Base-by-base conservation (phyloP, 495 filamentous ascomycete species). In the Lineolata rhizophorae region DNA sequence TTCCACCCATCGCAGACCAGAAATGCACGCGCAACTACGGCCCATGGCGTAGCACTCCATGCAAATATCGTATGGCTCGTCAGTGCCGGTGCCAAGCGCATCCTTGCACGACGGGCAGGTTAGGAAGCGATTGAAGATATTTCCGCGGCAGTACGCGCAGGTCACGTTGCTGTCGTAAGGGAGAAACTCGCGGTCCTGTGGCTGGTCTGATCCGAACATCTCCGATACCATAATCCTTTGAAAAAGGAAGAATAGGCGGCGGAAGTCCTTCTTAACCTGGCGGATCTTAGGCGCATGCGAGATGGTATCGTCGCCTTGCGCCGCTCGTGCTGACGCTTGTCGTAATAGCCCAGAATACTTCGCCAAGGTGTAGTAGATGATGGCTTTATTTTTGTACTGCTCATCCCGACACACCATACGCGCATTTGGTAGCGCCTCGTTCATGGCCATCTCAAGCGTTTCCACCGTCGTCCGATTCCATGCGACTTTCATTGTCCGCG, bases 381-480 rank as follows among this genome's bases (percentile, higher is more conserved):
- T 94, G 12, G 84, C 77, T 45, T 93, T 93, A 56, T 85, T 92
- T 49, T 95, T 97, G 59, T 97, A 97, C 48, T 93, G 81, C 44
- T 97, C 87, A 39, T 97, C 87, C n/a, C 87, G 81, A 47, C 87
- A 94, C 18, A 95, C 83, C 44, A 92, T 66, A 15, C 82, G 64
- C 3, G 85, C 78, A 36, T 80, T 76, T 1, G 81, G 81, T 2
- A 97, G 57, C 0, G 84, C 80, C 54, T 93, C 85, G 31, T 67
- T 61, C 16, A 97, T 52, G 0, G 85, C 85, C 53, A 87, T 55
- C 31, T 81, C 70, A 0, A 97, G 57, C 0, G 87, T 93, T 38
- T 94, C 79, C 3, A 77, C 78, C 0, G 84, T 95, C 0, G 77
- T 93, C n/a, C 87, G 61, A 51, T 97, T 97, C 87, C 87, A 97